phyloP scores from a whole-genome alignment of 2,329 filamentous ascomycete genomes.

The Hymenoscyphus linearis region DNA sequence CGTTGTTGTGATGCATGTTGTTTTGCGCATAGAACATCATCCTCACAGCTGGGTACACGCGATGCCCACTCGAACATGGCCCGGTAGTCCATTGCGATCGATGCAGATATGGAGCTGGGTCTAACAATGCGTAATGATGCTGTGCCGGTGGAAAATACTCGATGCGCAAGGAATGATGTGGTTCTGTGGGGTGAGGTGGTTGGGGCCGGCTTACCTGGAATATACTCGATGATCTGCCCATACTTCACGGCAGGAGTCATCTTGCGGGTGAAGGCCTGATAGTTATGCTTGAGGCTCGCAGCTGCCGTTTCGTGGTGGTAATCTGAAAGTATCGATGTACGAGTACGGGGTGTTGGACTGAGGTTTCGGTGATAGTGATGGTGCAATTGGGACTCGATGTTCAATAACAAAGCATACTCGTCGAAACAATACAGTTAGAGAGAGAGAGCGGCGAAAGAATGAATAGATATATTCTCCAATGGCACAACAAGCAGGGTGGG shows the following conservation, averaged over 20 bases:
- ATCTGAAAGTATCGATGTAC: slow-evolving; percentile 9
- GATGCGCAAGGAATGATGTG: slow-evolving; percentile 1
- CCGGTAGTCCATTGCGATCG: slow-evolving; percentile 13
- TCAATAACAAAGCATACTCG: slow-evolving; percentile 24
- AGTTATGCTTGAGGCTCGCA: slow-evolving; percentile 11
- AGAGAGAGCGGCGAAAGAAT: slow-evolving; percentile 1
- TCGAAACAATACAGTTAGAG: not conserved
- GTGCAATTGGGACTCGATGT: slow-evolving; percentile 16
- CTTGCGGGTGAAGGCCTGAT: slow-evolving; percentile 14
- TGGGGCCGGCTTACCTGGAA: slow-evolving; percentile 64
- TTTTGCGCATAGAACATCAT: slow-evolving; percentile 11
- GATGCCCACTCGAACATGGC: slow-evolving; percentile 24
- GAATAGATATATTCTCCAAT: slow-evolving; percentile 19
- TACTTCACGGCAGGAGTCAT: slow-evolving; percentile 49
- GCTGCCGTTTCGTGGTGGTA: slow-evolving; percentile 14
- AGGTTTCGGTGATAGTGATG: slow-evolving; percentile 4
- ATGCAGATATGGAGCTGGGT: slow-evolving; percentile 1
- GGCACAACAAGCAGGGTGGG: slow-evolving; percentile 9
- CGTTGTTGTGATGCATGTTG: slow-evolving; percentile 4
- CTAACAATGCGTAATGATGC: slow-evolving; percentile 23
- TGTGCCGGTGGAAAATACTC: slow-evolving; percentile 4
- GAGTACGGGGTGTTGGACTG: not conserved
- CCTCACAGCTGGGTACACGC: slow-evolving; percentile 16
- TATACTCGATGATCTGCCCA: slow-evolving; percentile 93
- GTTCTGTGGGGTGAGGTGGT: slow-evolving; percentile 12